phyloP scores from a whole-genome alignment of 2,329 filamentous ascomycete genomes.

The Triangularia setosa region DNA sequence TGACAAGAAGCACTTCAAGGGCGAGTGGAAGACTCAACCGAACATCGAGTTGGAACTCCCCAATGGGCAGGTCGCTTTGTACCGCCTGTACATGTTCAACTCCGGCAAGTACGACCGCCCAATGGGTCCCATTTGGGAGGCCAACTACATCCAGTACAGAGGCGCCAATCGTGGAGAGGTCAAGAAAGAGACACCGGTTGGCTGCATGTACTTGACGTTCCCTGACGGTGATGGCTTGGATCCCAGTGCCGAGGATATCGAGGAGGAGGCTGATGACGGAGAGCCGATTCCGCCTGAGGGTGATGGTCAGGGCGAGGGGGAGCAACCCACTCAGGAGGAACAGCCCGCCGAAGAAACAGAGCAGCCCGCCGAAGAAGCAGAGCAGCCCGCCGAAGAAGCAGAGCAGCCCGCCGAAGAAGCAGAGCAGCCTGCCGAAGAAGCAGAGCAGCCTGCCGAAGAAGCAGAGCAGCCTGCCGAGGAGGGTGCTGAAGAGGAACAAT shows the following conservation, averaged over 20 bases:
- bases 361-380: not conserved
- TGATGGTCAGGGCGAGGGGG: not conserved
- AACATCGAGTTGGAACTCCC: not conserved
- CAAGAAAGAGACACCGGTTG: not conserved
- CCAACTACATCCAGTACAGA: not conserved
- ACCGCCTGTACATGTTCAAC: slow-evolving; percentile 1
- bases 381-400: too few species aligned
- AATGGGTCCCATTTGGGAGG: not conserved
- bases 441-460: too few species aligned
- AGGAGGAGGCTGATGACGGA: not conserved
- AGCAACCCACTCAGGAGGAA: not conserved
- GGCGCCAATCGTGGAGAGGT: not conserved
- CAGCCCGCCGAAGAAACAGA: not conserved
- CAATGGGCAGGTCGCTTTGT: not conserved
- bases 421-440: too few species aligned
- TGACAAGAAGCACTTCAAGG: not conserved
- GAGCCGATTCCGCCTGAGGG: not conserved
- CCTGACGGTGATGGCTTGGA: not conserved
- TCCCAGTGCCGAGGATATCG: not conserved
- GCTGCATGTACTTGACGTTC: not conserved
- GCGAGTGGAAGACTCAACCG: not conserved
- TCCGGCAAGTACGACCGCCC: not conserved
- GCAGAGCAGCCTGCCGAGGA: too few species aligned
- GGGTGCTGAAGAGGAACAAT: not conserved
- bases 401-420: too few species aligned